Percentiles rank a stretch among this genome's conserved stretches.
These are phyloP conservation scores for Fusarium sp. DNA, from an alignment of 2,329 filamentous ascomycete genomes.

Conservation along the genomic window DNA sequence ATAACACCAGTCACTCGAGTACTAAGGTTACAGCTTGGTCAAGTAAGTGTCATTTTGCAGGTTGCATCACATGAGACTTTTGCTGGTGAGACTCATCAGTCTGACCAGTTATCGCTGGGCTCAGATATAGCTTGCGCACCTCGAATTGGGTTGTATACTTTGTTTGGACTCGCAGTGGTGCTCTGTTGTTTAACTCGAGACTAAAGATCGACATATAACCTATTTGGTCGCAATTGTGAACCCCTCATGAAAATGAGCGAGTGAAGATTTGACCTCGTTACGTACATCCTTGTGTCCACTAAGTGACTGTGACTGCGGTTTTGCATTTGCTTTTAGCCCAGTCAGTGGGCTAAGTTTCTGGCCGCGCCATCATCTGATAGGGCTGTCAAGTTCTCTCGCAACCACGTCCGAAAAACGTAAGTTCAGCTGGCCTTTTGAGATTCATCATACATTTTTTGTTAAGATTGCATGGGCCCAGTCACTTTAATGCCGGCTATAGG, in stretches of 20 bases:
- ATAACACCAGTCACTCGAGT: background rate
- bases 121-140: background rate
- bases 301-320: background rate
- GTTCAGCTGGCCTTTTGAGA: background rate
- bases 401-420: background rate
- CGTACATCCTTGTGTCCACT: background rate
- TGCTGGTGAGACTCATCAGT: background rate
- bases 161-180: background rate
- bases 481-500: background rate
- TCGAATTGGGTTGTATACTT: background rate
- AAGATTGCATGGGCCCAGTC: background rate
- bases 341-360: constrained; percentile 1
- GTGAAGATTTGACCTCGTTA: background rate
- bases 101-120: background rate
- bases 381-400: constrained; percentile 18
- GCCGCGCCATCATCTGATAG: constrained; percentile 21
- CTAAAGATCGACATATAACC: background rate
- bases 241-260: too few species aligned
- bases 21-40: background rate
- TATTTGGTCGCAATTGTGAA: background rate
- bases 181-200: background rate
- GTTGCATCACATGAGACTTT: background rate
- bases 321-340: background rate
- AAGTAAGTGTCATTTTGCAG: background rate
- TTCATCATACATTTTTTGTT: background rate